These are phyloP conservation scores for Ophiosphaerella korrae DNA, from an alignment of 2,329 filamentous ascomycete species.

Conservation along the genomic window DNA sequence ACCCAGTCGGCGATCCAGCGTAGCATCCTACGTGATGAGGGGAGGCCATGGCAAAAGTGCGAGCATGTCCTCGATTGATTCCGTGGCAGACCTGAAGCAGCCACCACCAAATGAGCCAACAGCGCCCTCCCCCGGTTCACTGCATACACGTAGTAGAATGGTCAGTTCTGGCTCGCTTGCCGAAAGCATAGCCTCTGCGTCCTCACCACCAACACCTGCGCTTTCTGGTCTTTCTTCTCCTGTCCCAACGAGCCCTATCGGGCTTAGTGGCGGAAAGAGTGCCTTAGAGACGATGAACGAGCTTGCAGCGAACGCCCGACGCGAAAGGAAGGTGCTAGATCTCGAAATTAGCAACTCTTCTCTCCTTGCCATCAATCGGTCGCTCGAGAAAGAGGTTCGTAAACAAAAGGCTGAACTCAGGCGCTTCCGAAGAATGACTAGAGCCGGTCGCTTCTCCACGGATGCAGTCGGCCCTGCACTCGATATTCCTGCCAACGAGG, in stretches of 20 bases:
- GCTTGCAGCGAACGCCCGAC: constrained; percentile 82
- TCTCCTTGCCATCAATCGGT: constrained; percentile 91
- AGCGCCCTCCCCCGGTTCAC: constrained; percentile 32
- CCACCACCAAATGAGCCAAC: constrained; percentile 27
- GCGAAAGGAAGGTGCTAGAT: constrained; percentile 93
- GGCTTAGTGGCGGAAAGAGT: constrained; percentile 54
- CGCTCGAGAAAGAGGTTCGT: constrained; percentile 85
- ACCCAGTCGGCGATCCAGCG: constrained; percentile 40
- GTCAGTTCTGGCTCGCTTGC: constrained; percentile 31
- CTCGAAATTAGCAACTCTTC: constrained; percentile 96
- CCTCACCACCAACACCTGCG: constrained; percentile 25
- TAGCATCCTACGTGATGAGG: constrained; percentile 33
- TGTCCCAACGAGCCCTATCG: constrained; percentile 62
- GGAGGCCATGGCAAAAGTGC: constrained; percentile 46
- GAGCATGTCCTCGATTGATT: constrained; percentile 55
- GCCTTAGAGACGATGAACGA: constrained; percentile 69
- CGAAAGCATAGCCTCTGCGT: constrained; percentile 33
- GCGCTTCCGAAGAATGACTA: constrained; percentile 81
- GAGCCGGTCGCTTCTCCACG: constrained; percentile 75
- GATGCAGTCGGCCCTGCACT: constrained; percentile 57
- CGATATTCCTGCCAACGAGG: constrained; percentile 39
- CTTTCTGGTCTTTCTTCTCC: constrained; percentile 36
- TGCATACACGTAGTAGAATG: constrained; percentile 42
- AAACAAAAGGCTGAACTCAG: constrained; percentile 90
- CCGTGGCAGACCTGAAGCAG: constrained; percentile 42